phyloP scores from a whole-genome alignment of 2,329 filamentous ascomycete genomes.

The Pseudogymnoascus sp. region DNA sequence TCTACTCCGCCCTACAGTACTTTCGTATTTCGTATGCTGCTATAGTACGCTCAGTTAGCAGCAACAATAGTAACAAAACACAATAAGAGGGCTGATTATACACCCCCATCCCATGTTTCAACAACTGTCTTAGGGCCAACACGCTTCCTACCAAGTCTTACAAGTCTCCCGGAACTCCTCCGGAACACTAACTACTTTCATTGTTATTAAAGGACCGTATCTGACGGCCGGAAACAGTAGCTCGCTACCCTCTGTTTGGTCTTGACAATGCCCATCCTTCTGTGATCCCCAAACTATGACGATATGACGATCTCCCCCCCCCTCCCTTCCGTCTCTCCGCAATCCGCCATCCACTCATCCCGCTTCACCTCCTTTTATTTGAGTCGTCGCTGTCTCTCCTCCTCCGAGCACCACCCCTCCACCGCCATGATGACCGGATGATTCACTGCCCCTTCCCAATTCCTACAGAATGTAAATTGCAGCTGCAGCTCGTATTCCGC shows the following conservation, averaged over 20 bases:
- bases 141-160: too few relatives aligned
- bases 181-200: not conserved
- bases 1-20: not conserved
- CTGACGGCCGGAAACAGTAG: not conserved
- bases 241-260: not conserved
- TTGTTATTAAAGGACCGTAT: not conserved
- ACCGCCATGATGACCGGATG: too few relatives aligned
- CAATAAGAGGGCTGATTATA: too few relatives aligned
- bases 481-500: too few relatives aligned
- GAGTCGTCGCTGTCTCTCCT: not conserved
- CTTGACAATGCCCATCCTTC: not conserved
- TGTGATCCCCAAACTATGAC: not conserved
- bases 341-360: not conserved
- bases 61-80: too few relatives aligned
- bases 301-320: not conserved
- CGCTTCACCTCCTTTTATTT: not conserved
- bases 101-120: not conserved
- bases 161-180: not conserved
- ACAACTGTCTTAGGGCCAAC: not conserved
- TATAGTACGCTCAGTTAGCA: too few relatives aligned
- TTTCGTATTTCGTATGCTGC: too few relatives aligned
- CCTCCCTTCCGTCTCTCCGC: not conserved
- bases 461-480: too few relatives aligned
- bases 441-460: too few relatives aligned
- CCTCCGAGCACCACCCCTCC: not conserved